Evolutionary conservation across 805 yeast genomes (phyloP).

Genomic region (Phaffomyces opuntiae): DNA sequence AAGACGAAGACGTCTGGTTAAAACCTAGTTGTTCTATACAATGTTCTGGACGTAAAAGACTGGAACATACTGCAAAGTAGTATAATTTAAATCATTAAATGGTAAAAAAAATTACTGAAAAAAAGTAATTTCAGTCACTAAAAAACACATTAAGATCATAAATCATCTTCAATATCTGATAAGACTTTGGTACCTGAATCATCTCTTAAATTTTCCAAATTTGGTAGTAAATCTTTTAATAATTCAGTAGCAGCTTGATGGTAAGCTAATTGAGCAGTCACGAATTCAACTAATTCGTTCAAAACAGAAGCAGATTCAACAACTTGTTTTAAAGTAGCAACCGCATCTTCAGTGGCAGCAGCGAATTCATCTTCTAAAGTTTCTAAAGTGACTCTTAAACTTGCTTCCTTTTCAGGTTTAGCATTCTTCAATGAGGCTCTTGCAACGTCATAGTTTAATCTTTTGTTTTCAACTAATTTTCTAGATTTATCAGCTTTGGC

Average conservation of each 20-base stretch:
- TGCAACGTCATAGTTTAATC: slow-evolving; percentile 75
- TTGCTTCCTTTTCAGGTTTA: slow-evolving; percentile 61
- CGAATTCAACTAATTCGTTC: slow-evolving; percentile 58
- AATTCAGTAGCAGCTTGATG: slow-evolving; percentile 69
- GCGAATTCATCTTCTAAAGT: slow-evolving; percentile 86
- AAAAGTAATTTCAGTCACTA: too few relatives aligned
- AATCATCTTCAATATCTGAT: slow-evolving; percentile 21
- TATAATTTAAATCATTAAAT: too few relatives aligned
- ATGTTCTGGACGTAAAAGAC: too few relatives aligned
- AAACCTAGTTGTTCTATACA: too few relatives aligned
- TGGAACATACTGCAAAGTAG: too few relatives aligned
- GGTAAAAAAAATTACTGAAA: too few relatives aligned
- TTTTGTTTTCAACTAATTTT: slow-evolving; percentile 66
- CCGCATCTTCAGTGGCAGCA: slow-evolving; percentile 83
- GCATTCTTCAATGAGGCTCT: slow-evolving; percentile 46
- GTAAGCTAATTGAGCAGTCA: slow-evolving; percentile 73
- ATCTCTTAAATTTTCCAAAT: slow-evolving; percentile 52
- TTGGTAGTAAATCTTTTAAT: slow-evolving; percentile 57
- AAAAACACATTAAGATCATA: slow-evolving; percentile 2
- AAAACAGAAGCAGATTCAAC: slow-evolving; percentile 65
- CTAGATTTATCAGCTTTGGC: slow-evolving; percentile 62
- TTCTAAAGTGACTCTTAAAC: slow-evolving; percentile 70
- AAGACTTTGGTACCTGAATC: slow-evolving; percentile 31
- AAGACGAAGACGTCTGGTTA: too few relatives aligned
- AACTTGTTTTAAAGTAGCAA: slow-evolving; percentile 73